Evolutionary conservation across 495 filamentous ascomycete species (phyloP), one percentile per base, ranked within the genome.

Genomic region (Letharia columbiana): DNA sequence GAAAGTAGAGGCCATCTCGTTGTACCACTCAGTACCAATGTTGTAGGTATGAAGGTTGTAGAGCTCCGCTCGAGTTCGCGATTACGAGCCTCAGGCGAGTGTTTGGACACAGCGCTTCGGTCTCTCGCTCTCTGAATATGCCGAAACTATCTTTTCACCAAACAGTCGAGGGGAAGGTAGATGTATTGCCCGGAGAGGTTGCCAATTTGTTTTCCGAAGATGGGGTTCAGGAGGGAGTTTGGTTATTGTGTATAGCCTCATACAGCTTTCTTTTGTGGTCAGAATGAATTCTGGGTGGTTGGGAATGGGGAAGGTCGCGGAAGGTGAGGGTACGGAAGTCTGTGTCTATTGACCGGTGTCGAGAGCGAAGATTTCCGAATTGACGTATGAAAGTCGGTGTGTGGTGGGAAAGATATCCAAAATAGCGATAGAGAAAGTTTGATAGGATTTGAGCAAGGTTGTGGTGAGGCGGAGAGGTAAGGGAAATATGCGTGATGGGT

Each of bases 1-100:
- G 66, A 84, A 79, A 33, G 77, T 77, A 67, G 81, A 80, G 64
- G 81, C 78, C 81, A 84, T 84, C 66, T 49, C 57, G 20, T 28
- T 44, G 23, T 39, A 12, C 3, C 0, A 18, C 31, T 59, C n/a
- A 15, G 57, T 18, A 18, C 17, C 42, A n/a, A 39, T 13, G 3
- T 42, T 52, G 45, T 39, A 54, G 47, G 17, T 39, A 50, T 42
- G 23, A 20, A 3, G 15, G 15, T 37, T 37, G 31, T 37, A 37
- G 54, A 57, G 12, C 54, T 35, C 17, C 15, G 17, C 54, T 18
- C 33, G 6, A 37, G 7, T 10, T 57, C 10, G 3, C 15, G 20
- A 7, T 37, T 6, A 10, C 33, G 33, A 17, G 54, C 7, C 31
- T 57, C 10, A 4, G 20, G 1, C 37, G 31, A 20, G 0, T 4